These are phyloP conservation scores for Aspergillus glaucus DNA, from an alignment of 2,329 filamentous ascomycete genomes.

Conservation along the genomic window DNA sequence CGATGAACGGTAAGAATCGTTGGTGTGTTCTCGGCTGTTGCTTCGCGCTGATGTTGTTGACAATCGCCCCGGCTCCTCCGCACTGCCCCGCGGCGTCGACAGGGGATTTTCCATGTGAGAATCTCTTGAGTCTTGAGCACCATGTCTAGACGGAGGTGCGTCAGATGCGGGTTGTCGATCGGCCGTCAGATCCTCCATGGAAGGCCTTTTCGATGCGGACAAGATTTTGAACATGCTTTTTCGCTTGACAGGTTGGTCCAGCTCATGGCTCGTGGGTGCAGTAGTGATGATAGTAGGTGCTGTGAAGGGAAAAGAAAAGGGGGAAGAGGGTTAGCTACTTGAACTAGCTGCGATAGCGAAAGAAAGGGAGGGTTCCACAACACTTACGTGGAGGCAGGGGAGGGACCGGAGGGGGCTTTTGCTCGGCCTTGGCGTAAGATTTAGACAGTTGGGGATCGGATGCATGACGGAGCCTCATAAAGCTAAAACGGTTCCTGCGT, in stretches of 20 bases:
- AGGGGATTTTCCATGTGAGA: conserved; percentile 24
- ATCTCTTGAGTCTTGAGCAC: conserved; percentile 20
- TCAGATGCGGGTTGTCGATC: conserved; percentile 2
- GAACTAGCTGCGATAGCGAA: neutral
- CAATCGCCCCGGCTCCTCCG: conserved; percentile 56
- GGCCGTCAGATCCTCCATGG: conserved; percentile 24
- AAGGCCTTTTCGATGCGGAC: conserved; percentile 27
- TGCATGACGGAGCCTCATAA: conserved; percentile 83
- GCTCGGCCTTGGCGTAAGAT: conserved; percentile 59
- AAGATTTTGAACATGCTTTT: conserved; percentile 37
- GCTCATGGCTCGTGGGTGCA: conserved; percentile 66
- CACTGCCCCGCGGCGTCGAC: conserved; percentile 46
- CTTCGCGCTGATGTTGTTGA: conserved; percentile 41
- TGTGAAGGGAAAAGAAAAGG: conserved; percentile 11
- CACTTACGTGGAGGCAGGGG: conserved; percentile 34
- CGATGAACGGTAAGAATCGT: conserved; percentile 56
- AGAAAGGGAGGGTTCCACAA: neutral
- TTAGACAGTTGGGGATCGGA: conserved; percentile 84
- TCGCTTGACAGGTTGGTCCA: conserved; percentile 40
- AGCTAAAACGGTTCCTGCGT: conserved; percentile 49
- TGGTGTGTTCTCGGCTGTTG: conserved; percentile 54
- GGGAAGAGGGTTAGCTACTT: conserved; percentile 12
- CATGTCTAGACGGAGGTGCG: conserved; percentile 8
- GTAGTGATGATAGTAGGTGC: conserved; percentile 79
- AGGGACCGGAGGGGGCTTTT: conserved; percentile 44